A percentile compares a stretch with the other conserved stretches of the same genome.
Conservation (phyloP, 306 rosid species). For the Trifolium subterraneum region DNA sequence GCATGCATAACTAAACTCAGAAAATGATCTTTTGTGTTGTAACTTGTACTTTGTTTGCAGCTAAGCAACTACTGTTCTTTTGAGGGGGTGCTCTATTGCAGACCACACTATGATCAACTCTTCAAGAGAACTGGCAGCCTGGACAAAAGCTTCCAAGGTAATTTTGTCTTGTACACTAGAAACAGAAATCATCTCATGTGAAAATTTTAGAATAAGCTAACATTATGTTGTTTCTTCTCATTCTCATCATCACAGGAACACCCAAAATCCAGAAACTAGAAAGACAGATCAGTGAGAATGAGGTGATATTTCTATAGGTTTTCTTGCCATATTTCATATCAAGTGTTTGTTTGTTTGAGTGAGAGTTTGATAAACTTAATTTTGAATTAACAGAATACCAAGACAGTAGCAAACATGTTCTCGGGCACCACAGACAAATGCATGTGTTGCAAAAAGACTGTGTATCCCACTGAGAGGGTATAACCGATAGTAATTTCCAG, state of each 20-base stretch:
- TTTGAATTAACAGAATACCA: conserved; percentile 53
- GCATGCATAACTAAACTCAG: neutral
- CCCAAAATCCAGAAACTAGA: conserved; percentile 71
- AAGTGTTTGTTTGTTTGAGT: neutral
- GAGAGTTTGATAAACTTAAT: neutral
- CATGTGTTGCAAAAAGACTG: conserved; percentile 71
- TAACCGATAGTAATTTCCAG: conserved; percentile 9
- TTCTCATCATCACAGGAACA: conserved; percentile 57
- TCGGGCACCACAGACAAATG: conserved; percentile 82
- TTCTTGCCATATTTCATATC: conserved; percentile 11
- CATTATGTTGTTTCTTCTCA: neutral
- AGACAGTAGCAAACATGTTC: conserved; percentile 57
- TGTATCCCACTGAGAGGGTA: conserved; percentile 83
- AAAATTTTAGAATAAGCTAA: neutral
- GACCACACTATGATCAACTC: conserved; percentile 91
- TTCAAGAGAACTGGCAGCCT: conserved; percentile 90
- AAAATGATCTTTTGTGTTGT: neutral
- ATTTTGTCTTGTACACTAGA: neutral
- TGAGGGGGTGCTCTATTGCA: conserved; percentile 89
- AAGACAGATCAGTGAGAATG: conserved; percentile 42
- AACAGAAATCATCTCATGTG: neutral
- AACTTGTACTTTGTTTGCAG: conserved; percentile 50
- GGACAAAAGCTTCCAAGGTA: conserved; percentile 81
- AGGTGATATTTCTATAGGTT: conserved; percentile 47
- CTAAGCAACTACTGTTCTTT: conserved; percentile 78